Percentiles rank a stretch among this genome's conserved stretches.
These are phyloP conservation scores for Colletotrichum godetiae DNA, from an alignment of 2,329 filamentous ascomycete species.

Conservation along the genomic window DNA sequence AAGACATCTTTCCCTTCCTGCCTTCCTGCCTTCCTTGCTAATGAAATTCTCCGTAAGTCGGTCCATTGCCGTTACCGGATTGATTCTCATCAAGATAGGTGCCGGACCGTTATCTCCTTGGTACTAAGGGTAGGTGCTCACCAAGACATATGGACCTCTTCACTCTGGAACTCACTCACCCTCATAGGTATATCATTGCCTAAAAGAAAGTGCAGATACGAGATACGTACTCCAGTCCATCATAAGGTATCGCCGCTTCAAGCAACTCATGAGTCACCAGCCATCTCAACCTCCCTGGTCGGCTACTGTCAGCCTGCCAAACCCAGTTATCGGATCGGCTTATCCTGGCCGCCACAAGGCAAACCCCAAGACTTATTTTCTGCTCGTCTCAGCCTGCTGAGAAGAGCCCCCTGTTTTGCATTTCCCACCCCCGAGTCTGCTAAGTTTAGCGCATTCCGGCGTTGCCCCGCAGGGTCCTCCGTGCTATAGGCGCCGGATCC, in stretches of 20 bases:
- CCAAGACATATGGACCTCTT: background rate
- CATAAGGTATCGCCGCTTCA: background rate
- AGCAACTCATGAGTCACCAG: background rate
- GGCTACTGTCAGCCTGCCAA: background rate
- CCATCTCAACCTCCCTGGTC: background rate
- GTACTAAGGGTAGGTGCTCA: too few relatives aligned
- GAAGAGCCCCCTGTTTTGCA: background rate
- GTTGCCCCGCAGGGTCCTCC: background rate
- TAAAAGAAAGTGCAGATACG: background rate
- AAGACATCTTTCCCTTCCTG: background rate
- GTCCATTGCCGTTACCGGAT: background rate
- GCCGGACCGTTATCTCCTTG: background rate
- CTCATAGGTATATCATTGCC: background rate
- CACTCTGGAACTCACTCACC: background rate
- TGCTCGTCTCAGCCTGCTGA: slow-evolving; percentile 9
- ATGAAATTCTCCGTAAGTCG: too few relatives aligned
- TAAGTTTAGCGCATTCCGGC: background rate
- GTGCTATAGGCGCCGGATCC: slow-evolving; percentile 11
- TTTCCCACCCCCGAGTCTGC: background rate
- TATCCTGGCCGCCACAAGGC: slow-evolving; percentile 3
- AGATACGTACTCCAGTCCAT: background rate
- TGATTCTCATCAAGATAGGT: background rate
- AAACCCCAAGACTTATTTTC: background rate
- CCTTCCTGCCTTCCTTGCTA: too few relatives aligned
- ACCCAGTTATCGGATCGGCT: background rate